A percentile compares a stretch with the other conserved stretches of the same genome.
phyloP scores from a whole-genome alignment of 1,284 basidiomycete species.

The Neolentinus lepideus region DNA sequence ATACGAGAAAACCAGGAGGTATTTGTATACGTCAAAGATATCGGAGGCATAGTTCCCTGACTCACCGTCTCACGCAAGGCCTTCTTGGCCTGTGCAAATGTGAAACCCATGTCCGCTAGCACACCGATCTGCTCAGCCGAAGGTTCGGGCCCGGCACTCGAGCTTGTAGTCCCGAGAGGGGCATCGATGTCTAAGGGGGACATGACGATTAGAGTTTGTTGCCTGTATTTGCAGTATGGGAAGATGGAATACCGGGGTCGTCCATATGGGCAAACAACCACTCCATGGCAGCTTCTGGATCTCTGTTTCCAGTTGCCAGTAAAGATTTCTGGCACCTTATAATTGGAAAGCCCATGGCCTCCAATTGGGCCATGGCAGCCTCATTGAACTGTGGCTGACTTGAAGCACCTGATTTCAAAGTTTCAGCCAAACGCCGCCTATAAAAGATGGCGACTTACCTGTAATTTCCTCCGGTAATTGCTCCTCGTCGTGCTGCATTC shows the following conservation, averaged over 20 bases:
- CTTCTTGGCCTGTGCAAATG: slow-evolving; percentile 76
- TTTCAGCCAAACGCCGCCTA: neutral
- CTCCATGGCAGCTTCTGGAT: slow-evolving; percentile 84
- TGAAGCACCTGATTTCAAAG: slow-evolving; percentile 17
- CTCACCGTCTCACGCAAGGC: slow-evolving; percentile 83
- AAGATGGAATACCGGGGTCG: slow-evolving; percentile 60
- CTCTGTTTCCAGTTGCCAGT: slow-evolving; percentile 78
- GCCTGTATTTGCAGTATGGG: neutral
- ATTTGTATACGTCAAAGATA: neutral
- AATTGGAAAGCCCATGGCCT: slow-evolving; percentile 84
- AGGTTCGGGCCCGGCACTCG: slow-evolving; percentile 40
- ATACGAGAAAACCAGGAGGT: slow-evolving; percentile 2
- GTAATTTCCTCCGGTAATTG: slow-evolving; percentile 58
- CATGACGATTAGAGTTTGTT: neutral
- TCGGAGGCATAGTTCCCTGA: slow-evolving; percentile 5
- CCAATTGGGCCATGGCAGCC: slow-evolving; percentile 66
- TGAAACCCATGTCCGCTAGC: slow-evolving; percentile 94
- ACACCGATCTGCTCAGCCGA: slow-evolving; percentile 62
- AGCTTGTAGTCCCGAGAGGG: slow-evolving; percentile 47
- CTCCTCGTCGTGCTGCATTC: slow-evolving; percentile 69
- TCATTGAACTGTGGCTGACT: slow-evolving; percentile 62
- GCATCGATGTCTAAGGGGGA: slow-evolving; percentile 70
- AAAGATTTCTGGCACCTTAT: slow-evolving; percentile 85
- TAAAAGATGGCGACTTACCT: slow-evolving; percentile 19
- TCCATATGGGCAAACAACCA: slow-evolving; percentile 98